A percentile compares a stretch with the other conserved stretches of the same genome.
These are phyloP conservation scores for Tolypocladium cylindrosporum DNA, from an alignment of 2,329 filamentous ascomycete genomes.

Conservation along the genomic window DNA sequence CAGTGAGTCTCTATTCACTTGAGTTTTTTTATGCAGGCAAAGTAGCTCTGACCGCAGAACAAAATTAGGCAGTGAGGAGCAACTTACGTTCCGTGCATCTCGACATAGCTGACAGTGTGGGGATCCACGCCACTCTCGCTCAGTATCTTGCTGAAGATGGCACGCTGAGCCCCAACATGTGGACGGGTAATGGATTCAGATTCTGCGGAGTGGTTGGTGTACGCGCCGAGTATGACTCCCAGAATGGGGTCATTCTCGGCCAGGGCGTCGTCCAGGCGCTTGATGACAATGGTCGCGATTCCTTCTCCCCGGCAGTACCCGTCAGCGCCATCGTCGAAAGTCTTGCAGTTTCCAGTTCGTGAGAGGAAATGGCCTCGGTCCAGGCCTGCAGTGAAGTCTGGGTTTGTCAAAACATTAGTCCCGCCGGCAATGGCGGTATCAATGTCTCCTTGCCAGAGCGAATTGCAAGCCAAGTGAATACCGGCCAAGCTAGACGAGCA, in stretches of 20 bases:
- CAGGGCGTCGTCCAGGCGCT: conserved; percentile 69
- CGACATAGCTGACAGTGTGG: conserved; percentile 69
- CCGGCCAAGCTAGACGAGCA: conserved; percentile 67
- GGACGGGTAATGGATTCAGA: not conserved
- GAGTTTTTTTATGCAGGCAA: not conserved
- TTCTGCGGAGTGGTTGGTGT: conserved; percentile 32
- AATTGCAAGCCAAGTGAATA: conserved; percentile 59
- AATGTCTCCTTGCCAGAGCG: conserved; percentile 60
- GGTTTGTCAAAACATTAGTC: conserved; percentile 20
- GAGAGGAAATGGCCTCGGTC: conserved; percentile 71
- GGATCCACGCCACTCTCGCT: conserved; percentile 51
- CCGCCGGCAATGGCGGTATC: conserved; percentile 76
- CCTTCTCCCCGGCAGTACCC: conserved; percentile 76
- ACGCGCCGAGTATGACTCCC: conserved; percentile 64
- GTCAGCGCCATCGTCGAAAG: conserved; percentile 71
- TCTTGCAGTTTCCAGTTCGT: conserved; percentile 44
- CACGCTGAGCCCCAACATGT: not conserved
- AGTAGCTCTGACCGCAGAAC: not conserved
- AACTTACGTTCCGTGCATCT: conserved; percentile 58
- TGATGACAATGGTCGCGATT: conserved; percentile 65
- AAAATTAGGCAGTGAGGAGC: not conserved
- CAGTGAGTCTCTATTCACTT: not conserved
- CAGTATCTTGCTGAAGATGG: not conserved
- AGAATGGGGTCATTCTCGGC: conserved; percentile 68
- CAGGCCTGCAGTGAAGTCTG: conserved; percentile 50